phyloP scores from a whole-genome alignment of 768 basidiomycete species.

The Lactifluus subvellereus region DNA sequence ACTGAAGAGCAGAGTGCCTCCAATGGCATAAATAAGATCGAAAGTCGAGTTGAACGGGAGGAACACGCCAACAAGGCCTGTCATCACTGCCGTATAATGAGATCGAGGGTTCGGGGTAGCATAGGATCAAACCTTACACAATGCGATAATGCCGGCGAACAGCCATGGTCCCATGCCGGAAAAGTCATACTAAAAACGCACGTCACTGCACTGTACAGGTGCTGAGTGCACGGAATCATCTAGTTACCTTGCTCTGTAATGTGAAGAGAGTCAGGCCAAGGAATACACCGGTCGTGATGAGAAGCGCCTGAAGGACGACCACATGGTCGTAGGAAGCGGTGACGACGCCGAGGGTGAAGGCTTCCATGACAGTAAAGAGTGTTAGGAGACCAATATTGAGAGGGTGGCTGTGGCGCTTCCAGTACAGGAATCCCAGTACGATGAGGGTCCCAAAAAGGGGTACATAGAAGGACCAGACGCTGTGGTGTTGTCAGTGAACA shows the following conservation, averaged over 20 bases:
- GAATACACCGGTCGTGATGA: slow-evolving; percentile 92
- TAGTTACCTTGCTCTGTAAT: slow-evolving; percentile 77
- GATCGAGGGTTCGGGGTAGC: not conserved
- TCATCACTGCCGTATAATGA: slow-evolving; percentile 48
- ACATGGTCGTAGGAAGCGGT: slow-evolving; percentile 67
- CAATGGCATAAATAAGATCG: slow-evolving; percentile 75
- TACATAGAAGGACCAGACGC: slow-evolving; percentile 75
- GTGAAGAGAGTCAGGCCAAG: slow-evolving; percentile 92
- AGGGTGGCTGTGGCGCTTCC: slow-evolving; percentile 90
- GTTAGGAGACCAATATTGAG: slow-evolving; percentile 80
- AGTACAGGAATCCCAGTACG: slow-evolving; percentile 76
- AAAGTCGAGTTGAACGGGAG: slow-evolving; percentile 78
- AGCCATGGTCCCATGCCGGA: slow-evolving; percentile 88
- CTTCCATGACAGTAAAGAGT: slow-evolving; percentile 87
- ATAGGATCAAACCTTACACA: slow-evolving; percentile 42
- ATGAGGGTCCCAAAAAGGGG: slow-evolving; percentile 74
- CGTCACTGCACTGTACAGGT: not conserved
- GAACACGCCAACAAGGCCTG: slow-evolving; percentile 77
- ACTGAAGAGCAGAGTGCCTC: slow-evolving; percentile 78
- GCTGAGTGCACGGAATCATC: not conserved
- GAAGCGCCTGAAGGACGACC: slow-evolving; percentile 82
- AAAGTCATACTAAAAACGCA: slow-evolving; percentile 76
- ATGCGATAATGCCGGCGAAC: slow-evolving; percentile 75
- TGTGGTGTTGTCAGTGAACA: slow-evolving; percentile 28
- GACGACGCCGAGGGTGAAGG: slow-evolving; percentile 82